phyloP scores from a whole-genome alignment of 768 basidiomycete species.

The Suillus variegatus region DNA sequence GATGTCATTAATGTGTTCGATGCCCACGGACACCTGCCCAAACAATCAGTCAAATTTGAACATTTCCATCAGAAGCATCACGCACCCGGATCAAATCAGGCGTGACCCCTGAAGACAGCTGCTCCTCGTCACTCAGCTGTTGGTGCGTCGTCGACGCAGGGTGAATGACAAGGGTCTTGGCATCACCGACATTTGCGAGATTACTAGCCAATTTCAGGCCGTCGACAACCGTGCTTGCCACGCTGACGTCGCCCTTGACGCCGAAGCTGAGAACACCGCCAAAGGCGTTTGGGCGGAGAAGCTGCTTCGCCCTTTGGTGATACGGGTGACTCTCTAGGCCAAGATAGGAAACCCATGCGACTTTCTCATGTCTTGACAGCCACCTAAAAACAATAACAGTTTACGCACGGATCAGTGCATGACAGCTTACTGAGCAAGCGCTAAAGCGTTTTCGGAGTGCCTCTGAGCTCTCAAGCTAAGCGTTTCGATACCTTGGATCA shows the following conservation, averaged over 20 bases:
- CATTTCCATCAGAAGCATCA: conserved; percentile 8
- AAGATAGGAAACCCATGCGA: conserved; percentile 79
- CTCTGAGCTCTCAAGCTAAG: conserved; percentile 59
- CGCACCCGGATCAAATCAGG: conserved; percentile 58
- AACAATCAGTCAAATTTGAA: neutral
- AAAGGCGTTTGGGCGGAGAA: conserved; percentile 53
- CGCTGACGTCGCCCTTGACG: conserved; percentile 54
- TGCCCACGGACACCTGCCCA: conserved; percentile 44
- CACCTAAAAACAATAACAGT: conserved; percentile 29
- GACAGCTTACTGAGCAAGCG: conserved; percentile 42
- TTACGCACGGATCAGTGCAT: neutral
- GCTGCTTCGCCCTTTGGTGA: conserved; percentile 55
- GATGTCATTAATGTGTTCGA: conserved; percentile 47
- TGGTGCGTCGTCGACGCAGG: conserved; percentile 61
- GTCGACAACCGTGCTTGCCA: conserved; percentile 67
- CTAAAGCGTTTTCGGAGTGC: conserved; percentile 58
- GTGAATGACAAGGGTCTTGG: conserved; percentile 65
- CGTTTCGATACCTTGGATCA: conserved; percentile 63
- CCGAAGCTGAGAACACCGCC: conserved; percentile 84
- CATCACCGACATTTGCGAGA: conserved; percentile 71
- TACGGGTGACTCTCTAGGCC: conserved; percentile 66
- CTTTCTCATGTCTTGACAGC: conserved; percentile 63
- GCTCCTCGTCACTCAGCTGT: conserved; percentile 52
- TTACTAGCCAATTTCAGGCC: conserved; percentile 68
- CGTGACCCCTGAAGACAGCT: conserved; percentile 50